Conservation (phyloP, 305 asterid genomes). For the Fraxinus paxiana region DNA sequence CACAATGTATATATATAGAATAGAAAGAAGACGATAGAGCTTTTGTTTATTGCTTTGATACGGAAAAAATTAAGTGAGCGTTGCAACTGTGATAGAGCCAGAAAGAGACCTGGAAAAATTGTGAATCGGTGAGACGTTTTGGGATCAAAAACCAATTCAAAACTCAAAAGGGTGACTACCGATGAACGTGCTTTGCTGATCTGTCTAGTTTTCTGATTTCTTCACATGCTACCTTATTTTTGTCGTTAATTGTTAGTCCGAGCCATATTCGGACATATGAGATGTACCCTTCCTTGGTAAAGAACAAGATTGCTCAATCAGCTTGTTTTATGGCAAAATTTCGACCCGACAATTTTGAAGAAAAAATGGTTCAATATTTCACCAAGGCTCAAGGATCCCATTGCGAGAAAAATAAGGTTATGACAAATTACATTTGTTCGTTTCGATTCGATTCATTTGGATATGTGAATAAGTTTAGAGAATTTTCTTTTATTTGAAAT, state of each 20-base stretch:
- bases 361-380: background rate
- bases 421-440: background rate
- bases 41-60: background rate
- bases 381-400: background rate
- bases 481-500: background rate
- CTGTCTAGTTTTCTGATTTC: slow-evolving; percentile 17
- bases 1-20: slow-evolving; percentile 2
- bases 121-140: slow-evolving; percentile 17
- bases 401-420: background rate
- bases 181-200: slow-evolving; percentile 32
- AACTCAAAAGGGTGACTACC: background rate
- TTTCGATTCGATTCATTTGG: too few relatives aligned
- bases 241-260: background rate
- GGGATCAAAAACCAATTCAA: slow-evolving; percentile 33
- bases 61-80: background rate
- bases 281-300: background rate
- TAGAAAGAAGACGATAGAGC: background rate
- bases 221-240: background rate
- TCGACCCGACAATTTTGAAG: background rate
- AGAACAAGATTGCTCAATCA: background rate
- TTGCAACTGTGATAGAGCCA: slow-evolving; percentile 21
- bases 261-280: background rate
- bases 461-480: background rate
- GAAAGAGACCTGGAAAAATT: slow-evolving; percentile 27
- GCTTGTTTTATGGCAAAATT: background rate